Evolutionary conservation across 192 early-diverging fungal species (phyloP).

Genomic region (Entomortierella chlamydospora): DNA sequence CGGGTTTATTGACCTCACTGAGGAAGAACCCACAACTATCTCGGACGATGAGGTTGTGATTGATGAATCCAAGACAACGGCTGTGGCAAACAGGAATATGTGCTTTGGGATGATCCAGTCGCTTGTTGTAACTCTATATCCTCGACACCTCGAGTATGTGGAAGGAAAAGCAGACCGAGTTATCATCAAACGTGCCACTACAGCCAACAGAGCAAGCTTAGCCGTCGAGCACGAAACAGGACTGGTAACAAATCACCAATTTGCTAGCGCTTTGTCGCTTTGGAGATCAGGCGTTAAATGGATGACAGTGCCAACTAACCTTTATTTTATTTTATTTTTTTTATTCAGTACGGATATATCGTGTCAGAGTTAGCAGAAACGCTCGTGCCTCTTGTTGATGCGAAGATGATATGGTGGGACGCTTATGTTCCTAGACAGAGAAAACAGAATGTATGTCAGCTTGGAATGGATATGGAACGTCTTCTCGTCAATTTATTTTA

Average conservation of each 20-base stretch:
- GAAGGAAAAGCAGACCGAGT: conserved; percentile 43
- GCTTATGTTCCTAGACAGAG: conserved; percentile 33
- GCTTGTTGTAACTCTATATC: conserved; percentile 46
- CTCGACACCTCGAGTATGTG: conserved; percentile 39
- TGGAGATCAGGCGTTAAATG: too few relatives aligned
- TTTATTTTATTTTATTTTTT: too few relatives aligned
- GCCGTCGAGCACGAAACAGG: conserved; percentile 35
- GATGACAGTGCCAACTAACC: too few relatives aligned
- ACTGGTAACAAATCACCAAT: conserved; percentile 11
- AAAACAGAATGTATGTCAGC: conserved; percentile 32
- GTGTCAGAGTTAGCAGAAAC: conserved; percentile 51
- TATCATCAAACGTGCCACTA: conserved; percentile 39
- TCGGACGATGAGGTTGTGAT: conserved; percentile 51
- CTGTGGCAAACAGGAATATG: conserved; percentile 49
- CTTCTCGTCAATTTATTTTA: too few relatives aligned
- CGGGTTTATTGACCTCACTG: conserved; percentile 41
- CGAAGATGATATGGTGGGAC: conserved; percentile 54
- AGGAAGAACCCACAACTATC: conserved; percentile 20
- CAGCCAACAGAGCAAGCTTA: conserved; percentile 45
- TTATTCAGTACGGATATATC: conserved; percentile 50
- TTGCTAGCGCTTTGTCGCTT: background rate
- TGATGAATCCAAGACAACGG: conserved; percentile 50
- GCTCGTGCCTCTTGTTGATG: conserved; percentile 47
- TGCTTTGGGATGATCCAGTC: conserved; percentile 56
- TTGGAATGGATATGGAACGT: too few relatives aligned